Conservation (phyloP, 2,329 filamentous ascomycete species). For the Pyricularia pennisetigena region DNA sequence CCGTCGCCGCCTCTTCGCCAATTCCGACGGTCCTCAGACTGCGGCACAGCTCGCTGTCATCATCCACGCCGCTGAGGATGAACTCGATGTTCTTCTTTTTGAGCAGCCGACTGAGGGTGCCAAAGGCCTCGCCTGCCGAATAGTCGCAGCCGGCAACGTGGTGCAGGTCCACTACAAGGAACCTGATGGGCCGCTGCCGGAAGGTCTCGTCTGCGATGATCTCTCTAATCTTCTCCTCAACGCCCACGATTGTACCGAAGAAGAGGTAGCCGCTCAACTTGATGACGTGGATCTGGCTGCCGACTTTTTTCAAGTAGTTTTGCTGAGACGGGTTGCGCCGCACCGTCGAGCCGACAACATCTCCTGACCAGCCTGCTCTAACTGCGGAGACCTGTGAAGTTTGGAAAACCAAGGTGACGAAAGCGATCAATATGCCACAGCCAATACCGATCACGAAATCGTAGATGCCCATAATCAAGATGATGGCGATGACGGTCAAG, state of each 20-base stretch:
- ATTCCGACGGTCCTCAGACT: constrained; percentile 79
- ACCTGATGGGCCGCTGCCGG: constrained; percentile 68
- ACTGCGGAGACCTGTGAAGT: constrained; percentile 85
- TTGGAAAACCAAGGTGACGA: constrained; percentile 83
- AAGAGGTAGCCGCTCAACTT: constrained; percentile 95
- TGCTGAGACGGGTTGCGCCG: constrained; percentile 83
- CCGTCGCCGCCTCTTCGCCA: constrained; percentile 62
- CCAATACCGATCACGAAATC: constrained; percentile 95
- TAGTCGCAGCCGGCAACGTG: constrained; percentile 92
- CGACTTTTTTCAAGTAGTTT: constrained; percentile 75
- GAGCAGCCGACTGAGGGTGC: constrained; percentile 78
- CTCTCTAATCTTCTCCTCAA: constrained; percentile 77
- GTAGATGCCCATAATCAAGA: constrained; percentile 91
- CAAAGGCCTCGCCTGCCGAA: constrained; percentile 91
- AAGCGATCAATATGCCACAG: constrained; percentile 83
- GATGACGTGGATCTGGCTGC: constrained; percentile 79
- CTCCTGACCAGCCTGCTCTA: constrained; percentile 79
- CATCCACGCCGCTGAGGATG: constrained; percentile 72
- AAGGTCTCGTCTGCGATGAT: constrained; percentile 80
- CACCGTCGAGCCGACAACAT: constrained; percentile 85
- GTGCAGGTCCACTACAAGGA: constrained; percentile 78
- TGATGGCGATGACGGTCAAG: constrained; percentile 78
- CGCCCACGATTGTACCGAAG: constrained; percentile 93
- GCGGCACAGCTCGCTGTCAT: constrained; percentile 64
- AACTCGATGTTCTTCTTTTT: constrained; percentile 68